A percentile compares a stretch with the other conserved stretches of the same genome.
These are phyloP conservation scores for Aschersonia sp. DNA, from an alignment of 2,329 filamentous ascomycete genomes.

Conservation along the genomic window DNA sequence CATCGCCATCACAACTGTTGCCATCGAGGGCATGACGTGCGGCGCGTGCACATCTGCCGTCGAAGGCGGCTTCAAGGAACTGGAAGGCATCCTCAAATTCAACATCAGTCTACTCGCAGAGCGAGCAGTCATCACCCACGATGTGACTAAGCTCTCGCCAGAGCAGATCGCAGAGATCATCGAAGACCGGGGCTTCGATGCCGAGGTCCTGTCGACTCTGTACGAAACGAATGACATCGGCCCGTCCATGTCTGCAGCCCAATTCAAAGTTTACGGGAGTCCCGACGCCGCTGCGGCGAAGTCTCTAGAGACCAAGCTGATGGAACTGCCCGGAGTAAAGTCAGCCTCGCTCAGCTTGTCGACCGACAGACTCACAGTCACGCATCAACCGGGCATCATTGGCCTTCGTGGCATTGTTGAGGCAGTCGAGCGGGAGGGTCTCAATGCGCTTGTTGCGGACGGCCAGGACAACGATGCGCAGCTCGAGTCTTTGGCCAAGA, in stretches of 20 bases:
- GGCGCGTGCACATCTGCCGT: conserved; percentile 90
- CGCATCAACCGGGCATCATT: conserved; percentile 54
- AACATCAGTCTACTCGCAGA: conserved; percentile 92
- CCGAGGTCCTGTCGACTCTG: conserved; percentile 64
- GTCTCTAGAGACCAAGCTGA: conserved; percentile 54
- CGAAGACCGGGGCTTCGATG: conserved; percentile 82
- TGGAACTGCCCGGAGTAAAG: conserved; percentile 52
- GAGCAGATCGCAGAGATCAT: conserved; percentile 71
- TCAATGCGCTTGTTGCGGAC: conserved; percentile 81
- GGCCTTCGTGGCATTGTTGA: conserved; percentile 77
- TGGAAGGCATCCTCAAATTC: conserved; percentile 72
- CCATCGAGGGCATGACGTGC: conserved; percentile 94
- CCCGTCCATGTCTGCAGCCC: conserved; percentile 44
- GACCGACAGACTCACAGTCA: conserved; percentile 60
- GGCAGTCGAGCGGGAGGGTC: conserved; percentile 64
- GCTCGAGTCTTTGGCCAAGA: conserved; percentile 89
- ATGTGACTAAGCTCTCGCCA: conserved; percentile 53
- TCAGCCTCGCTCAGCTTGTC: conserved; percentile 60
- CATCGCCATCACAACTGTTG: conserved; percentile 63
- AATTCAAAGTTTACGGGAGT: conserved; percentile 75
- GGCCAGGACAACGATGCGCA: conserved; percentile 94
- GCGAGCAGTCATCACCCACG: conserved; percentile 75
- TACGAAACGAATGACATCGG: conserved; percentile 40
- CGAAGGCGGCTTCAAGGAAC: conserved; percentile 62
- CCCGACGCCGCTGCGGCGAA: conserved; percentile 58